phyloP scores from a whole-genome alignment of 805 yeast species.

The Pichia paraexigua region DNA sequence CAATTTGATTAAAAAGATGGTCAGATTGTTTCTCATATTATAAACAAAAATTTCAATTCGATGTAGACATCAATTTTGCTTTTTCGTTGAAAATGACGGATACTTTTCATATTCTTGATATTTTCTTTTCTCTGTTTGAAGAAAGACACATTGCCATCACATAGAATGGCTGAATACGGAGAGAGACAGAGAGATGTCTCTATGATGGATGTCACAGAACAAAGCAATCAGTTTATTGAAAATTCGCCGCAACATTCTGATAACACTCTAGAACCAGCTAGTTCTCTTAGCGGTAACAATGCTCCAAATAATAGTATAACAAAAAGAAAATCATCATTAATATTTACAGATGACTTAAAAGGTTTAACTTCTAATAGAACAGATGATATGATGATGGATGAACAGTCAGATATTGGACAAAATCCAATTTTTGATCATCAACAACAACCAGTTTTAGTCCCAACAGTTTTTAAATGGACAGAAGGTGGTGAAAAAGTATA shows the following conservation, averaged over 20 bases:
- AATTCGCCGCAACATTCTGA: slow-evolving; percentile 4
- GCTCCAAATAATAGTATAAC: neutral
- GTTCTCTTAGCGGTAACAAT: neutral
- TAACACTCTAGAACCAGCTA: neutral
- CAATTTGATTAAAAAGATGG: too few species aligned
- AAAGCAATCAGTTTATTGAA: slow-evolving; percentile 5
- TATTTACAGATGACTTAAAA: slow-evolving; percentile 51
- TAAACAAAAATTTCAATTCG: neutral
- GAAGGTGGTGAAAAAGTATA: slow-evolving; percentile 96
- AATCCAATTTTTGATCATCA: slow-evolving; percentile 3
- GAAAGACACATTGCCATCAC: neutral
- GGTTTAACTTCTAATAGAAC: slow-evolving; percentile 15
- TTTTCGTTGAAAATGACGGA: too few species aligned
- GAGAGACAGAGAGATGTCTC: slow-evolving; percentile 22
- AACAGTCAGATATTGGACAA: slow-evolving; percentile 23
- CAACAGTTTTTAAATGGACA: slow-evolving; percentile 78
- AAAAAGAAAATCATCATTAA: slow-evolving; percentile 56
- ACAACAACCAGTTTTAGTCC: slow-evolving; percentile 24
- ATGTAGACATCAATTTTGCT: too few species aligned
- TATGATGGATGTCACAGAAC: slow-evolving; percentile 27
- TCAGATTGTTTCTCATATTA: neutral
- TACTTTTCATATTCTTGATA: too few species aligned
- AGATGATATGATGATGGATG: slow-evolving; percentile 23
- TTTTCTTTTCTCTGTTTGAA: neutral
- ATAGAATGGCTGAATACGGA: neutral